Evolutionary conservation across 768 basidiomycete species (phyloP), one percentile per base, ranked within the genome.

Genomic region (Lentinus brumalis): DNA sequence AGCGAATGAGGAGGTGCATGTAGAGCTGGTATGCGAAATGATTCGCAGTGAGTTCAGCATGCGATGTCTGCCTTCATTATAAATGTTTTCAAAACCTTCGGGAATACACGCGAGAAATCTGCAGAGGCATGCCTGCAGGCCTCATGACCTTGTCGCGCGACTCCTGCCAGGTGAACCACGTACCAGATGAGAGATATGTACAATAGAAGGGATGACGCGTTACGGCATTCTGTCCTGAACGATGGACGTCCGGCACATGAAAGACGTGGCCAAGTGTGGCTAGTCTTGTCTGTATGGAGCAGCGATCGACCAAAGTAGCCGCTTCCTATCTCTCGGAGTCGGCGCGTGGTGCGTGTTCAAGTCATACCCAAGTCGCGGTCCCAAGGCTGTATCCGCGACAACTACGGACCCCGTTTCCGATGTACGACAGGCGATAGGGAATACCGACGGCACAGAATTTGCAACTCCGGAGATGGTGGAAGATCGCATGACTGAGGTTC

Each of bases 1-100:
- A 57, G 21, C 39, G 47, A 55, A 46, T 42, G 40, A 58, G 38
- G 60, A 55, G 53, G 42, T 66, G 61, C 68, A 69, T 69, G 41
- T n/a, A 47, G 56, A 46, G 53, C n/a, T 31, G 15, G n/a, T 18
- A 55, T 15, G 16, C n/a, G 12, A 42, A 35, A 31, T 21, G 50
- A 32, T 42, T 42, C 26, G 58, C 29, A 29, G 21, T 46, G 54
- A 42, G 45, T 16, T 21, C 10, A 21, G 53, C 18, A 49, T 42
- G 21, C 35, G 38, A 30, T 26, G 38, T 35, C 10, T n/a, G 53
- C 26, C 21, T 40, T 11, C 35, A 42, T 50, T 56, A 53, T 52
- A 52, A 44, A 42, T 44, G 4, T 29, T 31, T 31, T n/a, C 57
- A 15, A 29, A 0, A 26, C 1, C 14, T n/a, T 14, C 14, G 16